phyloP scores from a whole-genome alignment of 2,329 filamentous ascomycete genomes.

The Neocucurbitaria cava region DNA sequence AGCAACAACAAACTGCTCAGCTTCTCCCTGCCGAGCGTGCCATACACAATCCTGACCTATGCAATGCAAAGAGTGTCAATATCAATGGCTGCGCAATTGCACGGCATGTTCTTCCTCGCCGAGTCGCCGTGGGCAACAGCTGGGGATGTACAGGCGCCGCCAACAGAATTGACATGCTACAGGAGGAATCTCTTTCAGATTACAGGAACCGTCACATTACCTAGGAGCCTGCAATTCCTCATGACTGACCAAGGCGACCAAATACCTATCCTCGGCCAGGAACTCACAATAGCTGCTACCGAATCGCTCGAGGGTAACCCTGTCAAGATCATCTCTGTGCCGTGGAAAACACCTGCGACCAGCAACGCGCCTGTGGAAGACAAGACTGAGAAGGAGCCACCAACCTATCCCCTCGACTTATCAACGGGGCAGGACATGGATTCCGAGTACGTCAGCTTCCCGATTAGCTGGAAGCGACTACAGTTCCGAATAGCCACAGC shows the following conservation, averaged over 20 bases:
- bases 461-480: conserved; percentile 90
- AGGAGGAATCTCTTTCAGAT: conserved; percentile 95
- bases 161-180: conserved; percentile 90
- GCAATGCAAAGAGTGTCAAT: conserved; percentile 67
- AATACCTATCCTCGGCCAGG: conserved; percentile 80
- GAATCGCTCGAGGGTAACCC: conserved; percentile 93
- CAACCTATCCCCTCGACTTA: conserved; percentile 75
- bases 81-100: conserved; percentile 75
- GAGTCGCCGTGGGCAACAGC: conserved; percentile 73
- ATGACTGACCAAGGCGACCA: conserved; percentile 85
- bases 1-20: conserved; percentile 66
- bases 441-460: conserved; percentile 86
- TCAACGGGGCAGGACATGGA: conserved; percentile 73
- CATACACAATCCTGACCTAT: conserved; percentile 71
- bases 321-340: conserved; percentile 93
- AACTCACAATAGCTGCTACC: conserved; percentile 88
- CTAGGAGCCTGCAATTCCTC: conserved; percentile 78
- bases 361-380: conserved; percentile 72
- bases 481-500: conserved; percentile 96
- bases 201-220: conserved; percentile 84
- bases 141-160: conserved; percentile 64
- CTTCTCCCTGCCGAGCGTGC: conserved; percentile 56
- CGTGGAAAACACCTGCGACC: conserved; percentile 94
- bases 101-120: conserved; percentile 89
- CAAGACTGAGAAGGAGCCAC: conserved; percentile 83